A percentile compares a stretch with the other conserved stretches of the same genome.
phyloP scores from a whole-genome alignment of 2,329 filamentous ascomycete species.

The Colletotrichum echinochloae region DNA sequence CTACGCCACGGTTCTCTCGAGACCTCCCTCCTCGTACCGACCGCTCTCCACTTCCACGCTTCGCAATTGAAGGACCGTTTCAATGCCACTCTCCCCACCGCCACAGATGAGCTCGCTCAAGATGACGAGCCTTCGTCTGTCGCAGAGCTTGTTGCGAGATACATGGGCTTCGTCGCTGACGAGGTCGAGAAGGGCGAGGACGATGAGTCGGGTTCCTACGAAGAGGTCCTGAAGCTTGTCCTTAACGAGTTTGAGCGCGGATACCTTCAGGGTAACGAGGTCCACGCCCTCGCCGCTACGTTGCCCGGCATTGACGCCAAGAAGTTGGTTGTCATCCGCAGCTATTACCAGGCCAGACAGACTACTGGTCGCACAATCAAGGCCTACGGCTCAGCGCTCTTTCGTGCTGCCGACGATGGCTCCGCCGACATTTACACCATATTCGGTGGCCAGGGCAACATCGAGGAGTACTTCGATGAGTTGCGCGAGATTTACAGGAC shows the following conservation, averaged over 20 bases:
- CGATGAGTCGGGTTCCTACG: slow-evolving; percentile 86
- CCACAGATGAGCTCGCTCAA: slow-evolving; percentile 96
- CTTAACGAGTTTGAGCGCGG: slow-evolving; percentile 97
- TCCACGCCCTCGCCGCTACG: slow-evolving; percentile 87
- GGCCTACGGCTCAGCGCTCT: slow-evolving; percentile 91
- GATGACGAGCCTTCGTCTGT: slow-evolving; percentile 99
- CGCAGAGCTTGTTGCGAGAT: slow-evolving; percentile 90
- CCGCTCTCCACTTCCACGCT: slow-evolving; percentile 94
- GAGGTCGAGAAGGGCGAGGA: slow-evolving; percentile 96
- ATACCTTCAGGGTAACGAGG: slow-evolving; percentile 95
- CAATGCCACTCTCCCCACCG: slow-evolving; percentile 83
- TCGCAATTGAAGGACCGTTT: slow-evolving; percentile 95
- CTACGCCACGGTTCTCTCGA: slow-evolving; percentile 95
- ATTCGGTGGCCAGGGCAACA: slow-evolving; percentile 97
- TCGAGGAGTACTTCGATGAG: slow-evolving; percentile 99
- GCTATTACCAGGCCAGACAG: slow-evolving; percentile 91
- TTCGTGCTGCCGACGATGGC: slow-evolving; percentile 87
- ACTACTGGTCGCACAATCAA: slow-evolving; percentile 89
- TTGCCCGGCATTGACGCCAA: slow-evolving; percentile 93
- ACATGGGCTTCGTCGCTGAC: slow-evolving; percentile 88
- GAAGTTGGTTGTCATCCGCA: slow-evolving; percentile 88
- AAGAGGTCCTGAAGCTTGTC: slow-evolving; percentile 91
- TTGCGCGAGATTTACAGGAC: slow-evolving; percentile 90
- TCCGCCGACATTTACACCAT: slow-evolving; percentile 91
- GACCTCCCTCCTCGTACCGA: slow-evolving; percentile 94